Percentiles rank a stretch among this genome's conserved stretches.
These are phyloP conservation scores for Bauhinia variegata DNA, from an alignment of 306 rosid species.

Conservation along the genomic window DNA sequence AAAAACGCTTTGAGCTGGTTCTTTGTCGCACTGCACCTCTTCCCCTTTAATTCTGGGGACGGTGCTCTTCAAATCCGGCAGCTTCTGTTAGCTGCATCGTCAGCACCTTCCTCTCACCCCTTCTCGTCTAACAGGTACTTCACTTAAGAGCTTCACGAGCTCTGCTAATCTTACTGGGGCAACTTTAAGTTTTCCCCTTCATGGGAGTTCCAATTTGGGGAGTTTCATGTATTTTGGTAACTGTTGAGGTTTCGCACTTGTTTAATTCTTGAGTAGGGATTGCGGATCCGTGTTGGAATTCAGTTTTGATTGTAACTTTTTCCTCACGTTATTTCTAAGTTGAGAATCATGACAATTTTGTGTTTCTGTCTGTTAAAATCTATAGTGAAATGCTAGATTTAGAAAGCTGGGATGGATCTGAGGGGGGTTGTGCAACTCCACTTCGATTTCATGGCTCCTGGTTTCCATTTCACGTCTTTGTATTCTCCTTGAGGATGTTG, in stretches of 20 bases:
- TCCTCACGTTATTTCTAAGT: conserved; percentile 24
- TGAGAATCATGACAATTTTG: conserved; percentile 18
- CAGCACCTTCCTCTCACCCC: conserved; percentile 10
- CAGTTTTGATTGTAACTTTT: too few species aligned
- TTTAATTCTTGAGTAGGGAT: conserved; percentile 16
- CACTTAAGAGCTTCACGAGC: conserved; percentile 18
- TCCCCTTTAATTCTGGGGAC: not conserved
- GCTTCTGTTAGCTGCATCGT: not conserved
- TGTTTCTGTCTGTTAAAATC: conserved; percentile 22
- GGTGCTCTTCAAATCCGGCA: conserved; percentile 6
- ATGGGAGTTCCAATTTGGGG: not conserved
- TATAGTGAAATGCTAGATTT: conserved; percentile 5
- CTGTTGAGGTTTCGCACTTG: conserved; percentile 11
- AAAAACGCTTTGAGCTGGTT: conserved; percentile 5
- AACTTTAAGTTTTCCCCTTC: not conserved
- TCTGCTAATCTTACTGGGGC: not conserved
- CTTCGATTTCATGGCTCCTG: conserved; percentile 27
- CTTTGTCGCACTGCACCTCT: conserved; percentile 3
- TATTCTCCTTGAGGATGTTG: conserved; percentile 3
- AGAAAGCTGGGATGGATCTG: conserved; percentile 46
- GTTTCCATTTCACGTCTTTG: not conserved
- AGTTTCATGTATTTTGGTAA: conserved; percentile 10
- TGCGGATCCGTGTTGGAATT: conserved; percentile 42
- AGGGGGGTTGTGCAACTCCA: conserved; percentile 9
- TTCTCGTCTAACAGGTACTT: conserved; percentile 22